phyloP scores from a whole-genome alignment of 164 flowering plant species.

The Platanus orientalis region DNA sequence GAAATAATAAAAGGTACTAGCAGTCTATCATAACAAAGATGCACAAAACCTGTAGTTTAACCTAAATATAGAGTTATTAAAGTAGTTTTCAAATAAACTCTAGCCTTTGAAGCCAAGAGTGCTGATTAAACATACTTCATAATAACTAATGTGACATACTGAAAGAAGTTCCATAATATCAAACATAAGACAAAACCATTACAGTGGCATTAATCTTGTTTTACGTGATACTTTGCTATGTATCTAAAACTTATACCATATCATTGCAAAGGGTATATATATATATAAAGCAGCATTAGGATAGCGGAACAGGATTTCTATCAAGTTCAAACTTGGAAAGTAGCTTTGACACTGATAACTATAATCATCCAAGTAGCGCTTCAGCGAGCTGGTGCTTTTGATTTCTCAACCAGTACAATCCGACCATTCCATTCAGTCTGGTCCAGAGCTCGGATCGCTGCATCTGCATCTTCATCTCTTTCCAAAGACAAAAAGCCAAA shows the following conservation, averaged over 20 bases:
- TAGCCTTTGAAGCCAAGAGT: not conserved
- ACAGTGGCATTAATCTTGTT: conserved; percentile 3
- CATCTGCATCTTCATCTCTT: conserved; percentile 43
- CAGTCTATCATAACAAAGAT: not conserved
- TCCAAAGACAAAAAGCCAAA: conserved; percentile 42
- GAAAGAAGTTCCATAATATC: not conserved
- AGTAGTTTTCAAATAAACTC: not conserved
- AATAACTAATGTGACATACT: not conserved
- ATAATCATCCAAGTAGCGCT: conserved; percentile 7
- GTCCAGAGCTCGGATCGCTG: conserved; percentile 35
- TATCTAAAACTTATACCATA: conserved; percentile 6
- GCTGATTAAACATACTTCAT: not conserved
- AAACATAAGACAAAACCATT: conserved; percentile 6
- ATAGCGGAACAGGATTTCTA: conserved; percentile 1
- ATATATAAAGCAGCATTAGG: conserved; percentile 2
- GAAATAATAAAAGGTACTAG: not conserved
- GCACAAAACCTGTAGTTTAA: not conserved
- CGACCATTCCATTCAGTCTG: conserved; percentile 45
- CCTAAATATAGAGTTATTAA: conserved; percentile 2
- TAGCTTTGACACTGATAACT: not conserved
- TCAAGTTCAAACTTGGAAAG: not conserved
- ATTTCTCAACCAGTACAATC: conserved; percentile 41
- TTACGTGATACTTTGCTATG: conserved; percentile 15
- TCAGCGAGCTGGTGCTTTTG: conserved; percentile 29
- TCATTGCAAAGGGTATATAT: not conserved